Conservation (phyloP, 768 basidiomycete species). For the Mycena filopes region DNA sequence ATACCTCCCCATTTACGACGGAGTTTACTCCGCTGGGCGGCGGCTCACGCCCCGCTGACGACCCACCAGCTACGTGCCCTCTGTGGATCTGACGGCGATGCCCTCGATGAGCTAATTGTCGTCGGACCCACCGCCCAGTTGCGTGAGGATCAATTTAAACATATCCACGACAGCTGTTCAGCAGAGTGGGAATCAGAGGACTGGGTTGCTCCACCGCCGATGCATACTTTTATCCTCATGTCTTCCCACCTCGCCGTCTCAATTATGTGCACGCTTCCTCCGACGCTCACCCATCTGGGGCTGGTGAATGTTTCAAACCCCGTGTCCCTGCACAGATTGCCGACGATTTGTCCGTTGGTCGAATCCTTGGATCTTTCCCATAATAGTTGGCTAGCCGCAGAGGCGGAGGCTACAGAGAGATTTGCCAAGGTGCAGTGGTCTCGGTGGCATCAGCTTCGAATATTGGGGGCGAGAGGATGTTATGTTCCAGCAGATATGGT, state of each 20-base stretch:
- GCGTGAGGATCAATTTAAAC: slow-evolving; percentile 54
- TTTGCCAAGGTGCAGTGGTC: slow-evolving; percentile 68
- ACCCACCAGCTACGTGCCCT: slow-evolving; percentile 61
- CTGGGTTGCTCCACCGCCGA: slow-evolving; percentile 39
- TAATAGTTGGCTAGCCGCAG: slow-evolving; percentile 57
- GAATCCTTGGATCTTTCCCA: slow-evolving; percentile 74
- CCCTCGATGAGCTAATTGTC: slow-evolving; percentile 72
- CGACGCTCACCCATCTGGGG: slow-evolving; percentile 71
- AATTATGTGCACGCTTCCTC: slow-evolving; percentile 64
- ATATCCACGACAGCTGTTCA: slow-evolving; percentile 8
- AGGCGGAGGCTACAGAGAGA: slow-evolving; percentile 44
- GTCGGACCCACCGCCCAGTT: slow-evolving; percentile 64
- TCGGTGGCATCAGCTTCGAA: slow-evolving; percentile 61
- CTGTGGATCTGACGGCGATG: slow-evolving; percentile 60
- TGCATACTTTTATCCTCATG: slow-evolving; percentile 63
- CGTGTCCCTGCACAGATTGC: slow-evolving; percentile 66
- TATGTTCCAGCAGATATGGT: slow-evolving; percentile 54
- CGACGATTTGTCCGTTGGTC: slow-evolving; percentile 69
- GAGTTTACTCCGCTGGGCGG: slow-evolving; percentile 66
- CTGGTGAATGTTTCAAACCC: slow-evolving; percentile 62
- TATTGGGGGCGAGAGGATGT: slow-evolving; percentile 69
- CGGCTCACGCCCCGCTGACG: slow-evolving; percentile 66
- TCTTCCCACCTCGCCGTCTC: slow-evolving; percentile 57
- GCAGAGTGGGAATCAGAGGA: slow-evolving; percentile 61
- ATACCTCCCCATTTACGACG: slow-evolving; percentile 71